These are phyloP conservation scores for Cylindrotheca closterium DNA, from an alignment of 108 stramenopile species.

Conservation along the genomic window DNA sequence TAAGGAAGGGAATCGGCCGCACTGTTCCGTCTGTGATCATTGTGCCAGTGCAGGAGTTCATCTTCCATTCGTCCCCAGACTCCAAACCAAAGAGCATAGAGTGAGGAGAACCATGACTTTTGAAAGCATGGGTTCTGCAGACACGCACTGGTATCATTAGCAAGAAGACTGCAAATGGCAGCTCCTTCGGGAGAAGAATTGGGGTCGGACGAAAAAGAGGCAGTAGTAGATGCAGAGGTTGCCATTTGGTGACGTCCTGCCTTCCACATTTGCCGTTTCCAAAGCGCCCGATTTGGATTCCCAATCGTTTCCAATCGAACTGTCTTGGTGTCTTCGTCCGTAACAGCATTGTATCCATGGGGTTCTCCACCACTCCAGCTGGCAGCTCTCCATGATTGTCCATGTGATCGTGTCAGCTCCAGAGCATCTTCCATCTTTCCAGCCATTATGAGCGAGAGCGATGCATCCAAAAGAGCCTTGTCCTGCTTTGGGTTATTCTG, in stretches of 20 bases:
- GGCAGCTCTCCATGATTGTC: conserved; percentile 70
- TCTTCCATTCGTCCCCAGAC: conserved; percentile 58
- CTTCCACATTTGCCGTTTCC: conserved; percentile 70
- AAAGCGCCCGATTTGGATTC: conserved; percentile 64
- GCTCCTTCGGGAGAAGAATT: conserved; percentile 38
- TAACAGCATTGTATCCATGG: conserved; percentile 13
- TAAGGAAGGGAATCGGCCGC: conserved; percentile 2
- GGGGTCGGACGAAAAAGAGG: neutral
- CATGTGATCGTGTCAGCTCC: conserved; percentile 44
- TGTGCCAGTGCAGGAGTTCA: conserved; percentile 54
- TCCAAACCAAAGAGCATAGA: conserved; percentile 45
- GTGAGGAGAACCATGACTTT: conserved; percentile 53
- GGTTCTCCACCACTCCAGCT: conserved; percentile 65
- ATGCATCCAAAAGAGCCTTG: conserved; percentile 47
- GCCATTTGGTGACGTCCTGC: conserved; percentile 20
- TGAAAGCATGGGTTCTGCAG: conserved; percentile 51
- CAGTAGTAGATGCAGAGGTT: neutral
- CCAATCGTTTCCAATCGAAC: conserved; percentile 28
- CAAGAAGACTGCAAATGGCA: conserved; percentile 66
- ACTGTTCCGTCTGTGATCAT: conserved; percentile 32
- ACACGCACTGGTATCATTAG: conserved; percentile 51
- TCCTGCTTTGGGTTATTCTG: conserved; percentile 6
- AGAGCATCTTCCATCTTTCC: conserved; percentile 54
- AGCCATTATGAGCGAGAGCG: conserved; percentile 52
- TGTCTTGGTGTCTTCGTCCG: conserved; percentile 3